Percentiles rank a stretch among this genome's conserved stretches.
Evolutionary conservation across 768 basidiomycete genomes (phyloP).

Genomic region (Rhodotorula taiwanensis): DNA sequence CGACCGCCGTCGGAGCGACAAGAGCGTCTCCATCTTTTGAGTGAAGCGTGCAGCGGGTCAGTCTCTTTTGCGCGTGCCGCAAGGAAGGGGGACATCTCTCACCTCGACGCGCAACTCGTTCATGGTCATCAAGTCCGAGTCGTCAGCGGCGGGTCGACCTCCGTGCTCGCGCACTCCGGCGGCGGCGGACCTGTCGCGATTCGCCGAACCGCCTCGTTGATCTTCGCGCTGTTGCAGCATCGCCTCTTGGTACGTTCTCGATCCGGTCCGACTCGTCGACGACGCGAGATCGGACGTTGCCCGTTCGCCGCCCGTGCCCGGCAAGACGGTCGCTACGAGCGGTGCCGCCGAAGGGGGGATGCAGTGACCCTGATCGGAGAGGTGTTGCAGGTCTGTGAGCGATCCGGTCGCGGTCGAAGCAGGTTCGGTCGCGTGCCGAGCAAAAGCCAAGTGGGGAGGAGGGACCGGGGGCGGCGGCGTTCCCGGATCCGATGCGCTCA

Average conservation of each 20-base stretch:
- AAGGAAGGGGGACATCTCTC: background rate
- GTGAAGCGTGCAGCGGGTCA: background rate
- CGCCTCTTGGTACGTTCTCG: no score
- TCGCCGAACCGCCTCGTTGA: no score
- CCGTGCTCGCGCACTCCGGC: background rate
- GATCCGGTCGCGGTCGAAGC: background rate
- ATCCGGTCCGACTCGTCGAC: no score
- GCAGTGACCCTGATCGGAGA: slow-evolving; percentile 14
- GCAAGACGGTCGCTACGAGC: no score
- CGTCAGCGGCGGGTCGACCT: background rate
- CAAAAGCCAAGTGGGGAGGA: slow-evolving; percentile 2
- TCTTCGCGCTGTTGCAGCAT: no score
- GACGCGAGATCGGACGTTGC: no score
- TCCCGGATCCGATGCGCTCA: background rate
- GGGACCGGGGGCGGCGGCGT: no score
- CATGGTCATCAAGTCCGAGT: slow-evolving; percentile 5
- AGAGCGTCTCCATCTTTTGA: slow-evolving; percentile 33
- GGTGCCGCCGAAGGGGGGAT: no score
- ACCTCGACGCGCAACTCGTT: slow-evolving; percentile 25
- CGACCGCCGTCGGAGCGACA: slow-evolving; percentile 37
- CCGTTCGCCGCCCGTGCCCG: no score
- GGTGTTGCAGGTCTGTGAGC: background rate
- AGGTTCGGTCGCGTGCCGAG: background rate
- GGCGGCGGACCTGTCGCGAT: no score
- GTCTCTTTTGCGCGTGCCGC: background rate